Evolutionary conservation across 768 basidiomycete species (phyloP).

Genomic region (Auricularia auricula-judae): DNA sequence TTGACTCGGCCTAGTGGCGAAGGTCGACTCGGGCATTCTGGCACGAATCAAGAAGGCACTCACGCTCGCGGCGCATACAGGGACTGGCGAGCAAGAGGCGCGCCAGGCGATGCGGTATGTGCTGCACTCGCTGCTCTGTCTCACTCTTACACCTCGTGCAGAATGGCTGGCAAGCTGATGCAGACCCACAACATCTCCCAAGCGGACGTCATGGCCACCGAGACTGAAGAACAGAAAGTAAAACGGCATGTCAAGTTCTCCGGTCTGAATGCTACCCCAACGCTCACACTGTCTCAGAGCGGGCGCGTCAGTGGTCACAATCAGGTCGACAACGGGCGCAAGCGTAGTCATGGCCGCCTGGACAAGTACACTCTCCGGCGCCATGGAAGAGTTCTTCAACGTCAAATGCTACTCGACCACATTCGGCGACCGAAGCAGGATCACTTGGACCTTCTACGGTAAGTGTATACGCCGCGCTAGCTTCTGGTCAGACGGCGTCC

Average conservation of each 20-base stretch:
- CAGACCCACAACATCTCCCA: neutral
- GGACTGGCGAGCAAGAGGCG: conserved; percentile 5
- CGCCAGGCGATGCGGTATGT: conserved; percentile 1
- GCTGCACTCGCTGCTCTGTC: neutral
- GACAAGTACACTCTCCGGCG: neutral
- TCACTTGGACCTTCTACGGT: conserved; percentile 1
- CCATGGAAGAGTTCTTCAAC: neutral
- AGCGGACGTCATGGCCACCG: conserved; percentile 7
- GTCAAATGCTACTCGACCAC: neutral
- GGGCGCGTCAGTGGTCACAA: neutral
- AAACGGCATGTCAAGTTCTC: neutral
- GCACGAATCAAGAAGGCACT: conserved; percentile 5
- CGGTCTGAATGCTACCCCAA: neutral
- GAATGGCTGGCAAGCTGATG: neutral
- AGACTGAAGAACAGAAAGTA: conserved; percentile 1
- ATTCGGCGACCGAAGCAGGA: neutral
- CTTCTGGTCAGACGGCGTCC: no score
- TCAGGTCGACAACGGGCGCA: neutral
- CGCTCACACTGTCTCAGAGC: neutral
- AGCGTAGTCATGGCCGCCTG: neutral
- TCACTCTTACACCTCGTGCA: neutral
- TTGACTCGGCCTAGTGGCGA: neutral
- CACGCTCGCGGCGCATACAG: neutral
- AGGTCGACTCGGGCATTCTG: conserved; percentile 1
- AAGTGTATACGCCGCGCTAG: no score